Conservation (phyloP, 306 rosid genomes). For the Prunus mongolica region DNA sequence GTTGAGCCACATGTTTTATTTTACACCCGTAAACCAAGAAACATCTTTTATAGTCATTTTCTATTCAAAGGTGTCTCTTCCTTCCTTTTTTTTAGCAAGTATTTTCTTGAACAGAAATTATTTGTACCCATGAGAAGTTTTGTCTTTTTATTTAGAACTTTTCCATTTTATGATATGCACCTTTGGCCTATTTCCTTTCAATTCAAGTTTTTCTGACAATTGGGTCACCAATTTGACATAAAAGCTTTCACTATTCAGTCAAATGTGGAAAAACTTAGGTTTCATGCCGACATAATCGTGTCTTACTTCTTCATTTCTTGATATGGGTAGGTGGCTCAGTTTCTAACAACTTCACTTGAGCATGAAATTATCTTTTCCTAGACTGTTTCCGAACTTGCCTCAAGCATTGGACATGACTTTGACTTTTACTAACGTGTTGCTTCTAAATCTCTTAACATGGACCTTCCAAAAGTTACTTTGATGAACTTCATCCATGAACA, state of each 20-base stretch:
- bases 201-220: not conserved
- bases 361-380: not conserved
- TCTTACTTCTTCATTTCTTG: not conserved
- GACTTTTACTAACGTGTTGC: not conserved
- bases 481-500: not conserved
- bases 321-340: not conserved
- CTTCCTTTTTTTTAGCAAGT: not conserved
- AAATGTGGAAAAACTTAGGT: not conserved
- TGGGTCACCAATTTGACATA: not conserved
- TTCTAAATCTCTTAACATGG: not conserved
- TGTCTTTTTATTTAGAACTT: not conserved
- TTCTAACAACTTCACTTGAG: not conserved
- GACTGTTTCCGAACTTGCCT: not conserved
- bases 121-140: not conserved
- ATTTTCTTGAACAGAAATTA: not conserved
- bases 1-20: not conserved
- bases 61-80: not conserved
- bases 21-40: not conserved
- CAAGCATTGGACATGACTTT: not conserved
- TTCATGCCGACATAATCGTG: not conserved
- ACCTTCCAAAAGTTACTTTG: not conserved
- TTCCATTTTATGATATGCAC: not conserved
- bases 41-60: not conserved
- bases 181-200: not conserved
- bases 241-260: not conserved